Evolutionary conservation across 2,329 filamentous ascomycete genomes (phyloP).

Genomic region (Dryadomyces sulphureus): DNA sequence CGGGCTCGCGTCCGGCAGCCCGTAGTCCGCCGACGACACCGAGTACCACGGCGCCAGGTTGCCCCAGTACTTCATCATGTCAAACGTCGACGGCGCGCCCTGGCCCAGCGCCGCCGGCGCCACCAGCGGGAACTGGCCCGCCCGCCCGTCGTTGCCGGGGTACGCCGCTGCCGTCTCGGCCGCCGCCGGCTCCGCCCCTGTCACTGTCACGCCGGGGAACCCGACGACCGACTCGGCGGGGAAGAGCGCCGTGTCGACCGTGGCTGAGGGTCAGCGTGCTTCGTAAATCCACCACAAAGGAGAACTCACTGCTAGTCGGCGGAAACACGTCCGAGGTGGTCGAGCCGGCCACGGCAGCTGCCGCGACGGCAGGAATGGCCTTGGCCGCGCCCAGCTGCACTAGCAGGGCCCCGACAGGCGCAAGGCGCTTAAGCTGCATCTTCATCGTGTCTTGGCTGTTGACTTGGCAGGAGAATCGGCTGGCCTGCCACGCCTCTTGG

Average conservation of each 20-base stretch:
- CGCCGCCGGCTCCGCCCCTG: slow-evolving; percentile 16
- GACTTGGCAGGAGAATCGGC: background rate
- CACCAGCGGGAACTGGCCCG: slow-evolving; percentile 18
- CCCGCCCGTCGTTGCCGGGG: slow-evolving; percentile 14
- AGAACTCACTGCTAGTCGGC: background rate
- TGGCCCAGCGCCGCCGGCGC: slow-evolving; percentile 15
- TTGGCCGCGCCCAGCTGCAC: background rate
- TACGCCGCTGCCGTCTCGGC: slow-evolving; percentile 16
- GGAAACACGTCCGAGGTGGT: background rate
- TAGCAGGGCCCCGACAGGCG: background rate
- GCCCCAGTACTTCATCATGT: slow-evolving; percentile 19
- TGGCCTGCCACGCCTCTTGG: background rate
- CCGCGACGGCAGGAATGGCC: background rate
- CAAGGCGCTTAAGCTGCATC: background rate
- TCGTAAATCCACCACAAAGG: background rate
- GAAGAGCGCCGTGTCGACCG: slow-evolving; percentile 16
- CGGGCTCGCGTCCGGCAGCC: slow-evolving; percentile 16
- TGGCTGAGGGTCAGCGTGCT: slow-evolving; percentile 9
- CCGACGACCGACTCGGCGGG: slow-evolving; percentile 17
- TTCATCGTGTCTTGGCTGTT: background rate
- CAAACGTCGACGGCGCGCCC: slow-evolving; percentile 12
- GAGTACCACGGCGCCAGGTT: slow-evolving; percentile 21
- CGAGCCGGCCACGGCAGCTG: background rate
- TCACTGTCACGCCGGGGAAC: slow-evolving; percentile 13
- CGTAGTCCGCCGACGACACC: slow-evolving; percentile 17